Base-by-base conservation (phyloP, 345 rosid species). In the Citropsis articulata region DNA sequence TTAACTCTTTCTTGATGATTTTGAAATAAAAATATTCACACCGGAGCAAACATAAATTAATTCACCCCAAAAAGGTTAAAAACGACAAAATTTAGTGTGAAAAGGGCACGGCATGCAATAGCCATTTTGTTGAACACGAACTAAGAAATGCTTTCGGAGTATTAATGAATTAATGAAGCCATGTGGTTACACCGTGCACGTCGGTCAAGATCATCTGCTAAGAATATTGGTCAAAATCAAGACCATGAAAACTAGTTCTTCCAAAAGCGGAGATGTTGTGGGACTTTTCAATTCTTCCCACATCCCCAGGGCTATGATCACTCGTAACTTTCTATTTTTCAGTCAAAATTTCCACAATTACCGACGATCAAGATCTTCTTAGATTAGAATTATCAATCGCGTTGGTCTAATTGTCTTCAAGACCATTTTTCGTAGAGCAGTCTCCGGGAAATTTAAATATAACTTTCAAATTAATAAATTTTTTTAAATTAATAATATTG, bases 201-300 rank as follows among this genome's bases (percentile, higher is more conserved):
- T 53, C 7, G 56, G 57, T 53, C 22, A 53, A 19, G 57, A 53
- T 53, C 22, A 42, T 42, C 75, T n/a, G n/a, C 40, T 10, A 9
- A 9, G 12, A 8, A 19, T 19, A 27, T 42, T 45, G 69, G 77
- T 75, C 77, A 62, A 75, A 21, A 19, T 42, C 19, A 30, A 45
- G 69, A 63, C 40, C 60, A 63, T 38, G 1, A 21, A 19, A 3
- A 63, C 40, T 27, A 12, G 62, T 31, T 35, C 60, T 18, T 53
- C 71, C 30, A 19, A 42, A 9, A 50, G 36, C 4, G 1, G 7
- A 45, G 24, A 68, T 19, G 45, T 27, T 42, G 40, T 5, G 35
- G 21, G 60, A 36, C 48, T 73, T 74, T 62, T 62, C 57, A 61
- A 73, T 73, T 21, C 61, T 53, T 71, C 48, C 9, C 38, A 33